These are phyloP conservation scores for Nakaseomyces kungkrabaensis DNA, from an alignment of 1,139 yeast species.

Conservation along the genomic window DNA sequence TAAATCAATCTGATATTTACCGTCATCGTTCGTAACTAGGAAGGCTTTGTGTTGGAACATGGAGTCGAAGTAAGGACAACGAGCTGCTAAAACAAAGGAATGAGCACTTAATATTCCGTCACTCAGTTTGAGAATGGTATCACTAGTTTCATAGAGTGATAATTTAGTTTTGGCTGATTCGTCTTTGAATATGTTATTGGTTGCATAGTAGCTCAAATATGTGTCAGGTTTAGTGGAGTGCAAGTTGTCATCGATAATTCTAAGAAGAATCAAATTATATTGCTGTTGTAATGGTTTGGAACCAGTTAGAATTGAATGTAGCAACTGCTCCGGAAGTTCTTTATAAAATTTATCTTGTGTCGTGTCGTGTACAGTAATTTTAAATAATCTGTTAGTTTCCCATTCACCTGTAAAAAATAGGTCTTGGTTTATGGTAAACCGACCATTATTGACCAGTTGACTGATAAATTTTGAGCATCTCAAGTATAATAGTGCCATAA, in stretches of 20 bases:
- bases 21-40: slow-evolving; percentile 6
- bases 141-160: not conserved
- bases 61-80: slow-evolving; percentile 7
- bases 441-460: slow-evolving; percentile 5
- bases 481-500: slow-evolving; percentile 14
- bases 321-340: slow-evolving; percentile 7
- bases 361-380: not conserved
- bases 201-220: slow-evolving; percentile 6
- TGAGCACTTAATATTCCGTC: slow-evolving; percentile 38
- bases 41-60: not conserved
- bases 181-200: not conserved
- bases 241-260: slow-evolving; percentile 14
- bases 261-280: slow-evolving; percentile 9
- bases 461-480: slow-evolving; percentile 11
- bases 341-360: slow-evolving; percentile 1
- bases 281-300: slow-evolving; percentile 14
- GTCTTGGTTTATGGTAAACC: slow-evolving; percentile 6
- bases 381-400: not conserved
- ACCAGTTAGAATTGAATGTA: slow-evolving; percentile 42
- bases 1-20: slow-evolving; percentile 32
- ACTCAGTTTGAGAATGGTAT: slow-evolving; percentile 5
- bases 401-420: not conserved
- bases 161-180: not conserved
- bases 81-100: slow-evolving; percentile 38
- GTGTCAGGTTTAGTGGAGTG: slow-evolving; percentile 11